Conservation (phyloP, 768 basidiomycete species). For the Neoboletus subvelutipes region DNA sequence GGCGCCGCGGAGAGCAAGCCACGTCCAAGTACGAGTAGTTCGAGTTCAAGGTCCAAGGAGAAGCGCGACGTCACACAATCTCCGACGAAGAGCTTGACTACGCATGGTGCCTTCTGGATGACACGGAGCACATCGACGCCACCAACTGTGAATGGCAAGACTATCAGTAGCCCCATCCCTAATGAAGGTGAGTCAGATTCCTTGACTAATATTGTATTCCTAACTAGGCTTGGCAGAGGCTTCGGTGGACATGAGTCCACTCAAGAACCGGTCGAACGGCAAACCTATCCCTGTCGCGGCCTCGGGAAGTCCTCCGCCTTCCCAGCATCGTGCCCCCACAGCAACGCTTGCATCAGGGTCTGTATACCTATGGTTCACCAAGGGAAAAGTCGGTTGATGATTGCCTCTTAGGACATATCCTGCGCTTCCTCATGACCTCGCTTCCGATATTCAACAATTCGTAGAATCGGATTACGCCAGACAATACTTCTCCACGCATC, state of each 20-base stretch:
- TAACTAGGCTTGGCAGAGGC: constrained; percentile 44
- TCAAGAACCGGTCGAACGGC: constrained; percentile 60
- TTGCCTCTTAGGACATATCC: constrained; percentile 60
- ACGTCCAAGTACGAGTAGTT: constrained; percentile 33
- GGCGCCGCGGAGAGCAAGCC: constrained; percentile 25
- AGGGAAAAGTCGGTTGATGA: constrained; percentile 7
- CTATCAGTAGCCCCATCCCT: constrained; percentile 66
- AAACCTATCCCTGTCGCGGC: constrained; percentile 62
- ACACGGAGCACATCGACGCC: constrained; percentile 37
- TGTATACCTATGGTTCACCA: constrained; percentile 21
- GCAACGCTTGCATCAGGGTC: constrained; percentile 66
- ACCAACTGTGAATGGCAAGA: constrained; percentile 56
- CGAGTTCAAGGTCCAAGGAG: constrained; percentile 27
- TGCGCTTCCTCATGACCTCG: constrained; percentile 75
- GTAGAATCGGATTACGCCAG: constrained; percentile 81
- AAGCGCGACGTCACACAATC: constrained; percentile 40
- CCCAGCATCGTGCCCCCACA: constrained; percentile 28
- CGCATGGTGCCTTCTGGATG: constrained; percentile 34
- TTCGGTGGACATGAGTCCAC: constrained; percentile 71
- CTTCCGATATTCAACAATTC: constrained; percentile 84
- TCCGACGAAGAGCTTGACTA: constrained; percentile 43
- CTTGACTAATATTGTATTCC: not conserved
- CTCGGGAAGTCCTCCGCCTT: constrained; percentile 27
- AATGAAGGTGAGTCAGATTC: constrained; percentile 55
- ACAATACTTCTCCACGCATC: constrained; percentile 87